phyloP scores from a whole-genome alignment of 2,329 filamentous ascomycete genomes.

The Elsinoe ampelina region DNA sequence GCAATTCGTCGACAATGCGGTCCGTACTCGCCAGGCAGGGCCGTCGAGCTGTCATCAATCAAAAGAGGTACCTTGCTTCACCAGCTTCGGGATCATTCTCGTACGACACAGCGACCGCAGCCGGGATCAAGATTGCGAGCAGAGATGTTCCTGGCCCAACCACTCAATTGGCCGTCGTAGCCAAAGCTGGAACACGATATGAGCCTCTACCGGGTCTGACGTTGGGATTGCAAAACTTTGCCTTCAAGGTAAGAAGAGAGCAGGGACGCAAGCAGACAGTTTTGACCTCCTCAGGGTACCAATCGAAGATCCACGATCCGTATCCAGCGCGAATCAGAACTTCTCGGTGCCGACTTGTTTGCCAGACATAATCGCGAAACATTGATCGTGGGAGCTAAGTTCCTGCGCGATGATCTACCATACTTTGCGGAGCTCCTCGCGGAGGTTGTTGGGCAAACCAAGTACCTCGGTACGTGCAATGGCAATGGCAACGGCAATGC shows the following conservation, averaged over 20 bases:
- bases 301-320: constrained; percentile 78
- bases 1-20: constrained; percentile 44
- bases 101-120: constrained; percentile 78
- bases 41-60: constrained; percentile 51
- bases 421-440: constrained; percentile 95
- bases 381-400: constrained; percentile 84
- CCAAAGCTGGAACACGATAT: constrained; percentile 90
- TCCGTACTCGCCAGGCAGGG: constrained; percentile 55
- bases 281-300: constrained; percentile 55
- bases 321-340: constrained; percentile 89
- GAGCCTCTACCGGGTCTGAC: constrained; percentile 83
- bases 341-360: constrained; percentile 82
- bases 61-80: constrained; percentile 56
- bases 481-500: constrained; percentile 14
- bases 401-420: constrained; percentile 88
- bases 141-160: constrained; percentile 82
- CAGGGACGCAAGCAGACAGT: constrained; percentile 9
- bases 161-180: constrained; percentile 80
- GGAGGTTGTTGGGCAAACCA: constrained; percentile 81
- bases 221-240: constrained; percentile 85
- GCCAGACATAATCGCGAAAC: constrained; percentile 89
- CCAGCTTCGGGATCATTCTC: constrained; percentile 67
- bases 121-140: constrained; percentile 85
- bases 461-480: constrained; percentile 56
- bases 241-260: constrained; percentile 67